Evolutionary conservation across 2,329 filamentous ascomycete genomes (phyloP).

Genomic region (Trichophyton schoenleinii): DNA sequence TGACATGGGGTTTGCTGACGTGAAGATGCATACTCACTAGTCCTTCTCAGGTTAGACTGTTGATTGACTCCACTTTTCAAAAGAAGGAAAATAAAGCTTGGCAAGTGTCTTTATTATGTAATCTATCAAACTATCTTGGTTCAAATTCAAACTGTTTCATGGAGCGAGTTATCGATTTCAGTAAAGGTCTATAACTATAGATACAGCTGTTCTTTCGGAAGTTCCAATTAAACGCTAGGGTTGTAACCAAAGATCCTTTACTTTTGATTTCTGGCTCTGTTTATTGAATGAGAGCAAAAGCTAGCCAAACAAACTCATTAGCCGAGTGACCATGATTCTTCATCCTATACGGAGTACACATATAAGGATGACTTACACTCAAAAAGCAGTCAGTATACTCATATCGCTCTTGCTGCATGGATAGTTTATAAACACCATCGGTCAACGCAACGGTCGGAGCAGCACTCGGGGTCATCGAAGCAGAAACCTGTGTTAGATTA

Average conservation of each 20-base stretch:
- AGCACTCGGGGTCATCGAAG: not conserved
- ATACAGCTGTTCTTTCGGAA: too few species aligned
- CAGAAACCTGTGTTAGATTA: not conserved
- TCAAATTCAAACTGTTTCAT: not conserved
- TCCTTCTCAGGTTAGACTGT: not conserved
- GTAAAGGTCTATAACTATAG: not conserved
- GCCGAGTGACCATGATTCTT: too few species aligned
- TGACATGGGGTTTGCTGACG: slow-evolving; percentile 1
- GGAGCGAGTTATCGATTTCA: not conserved
- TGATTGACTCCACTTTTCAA: not conserved
- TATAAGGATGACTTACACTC: not conserved
- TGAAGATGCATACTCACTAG: not conserved
- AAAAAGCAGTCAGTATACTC: not conserved
- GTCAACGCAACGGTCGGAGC: not conserved
- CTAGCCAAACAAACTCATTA: not conserved
- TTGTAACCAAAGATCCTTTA: too few species aligned
- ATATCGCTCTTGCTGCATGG: not conserved
- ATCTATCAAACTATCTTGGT: not conserved
- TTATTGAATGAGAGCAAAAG: not conserved
- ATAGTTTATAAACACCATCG: not conserved
- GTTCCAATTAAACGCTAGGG: too few species aligned
- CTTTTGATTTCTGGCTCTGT: not conserved
- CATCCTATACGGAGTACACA: too few species aligned
- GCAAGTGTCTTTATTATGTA: not conserved
- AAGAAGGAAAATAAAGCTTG: not conserved